phyloP scores from a whole-genome alignment of 2,329 filamentous ascomycete species.

The Dichotomopilus funicola region DNA sequence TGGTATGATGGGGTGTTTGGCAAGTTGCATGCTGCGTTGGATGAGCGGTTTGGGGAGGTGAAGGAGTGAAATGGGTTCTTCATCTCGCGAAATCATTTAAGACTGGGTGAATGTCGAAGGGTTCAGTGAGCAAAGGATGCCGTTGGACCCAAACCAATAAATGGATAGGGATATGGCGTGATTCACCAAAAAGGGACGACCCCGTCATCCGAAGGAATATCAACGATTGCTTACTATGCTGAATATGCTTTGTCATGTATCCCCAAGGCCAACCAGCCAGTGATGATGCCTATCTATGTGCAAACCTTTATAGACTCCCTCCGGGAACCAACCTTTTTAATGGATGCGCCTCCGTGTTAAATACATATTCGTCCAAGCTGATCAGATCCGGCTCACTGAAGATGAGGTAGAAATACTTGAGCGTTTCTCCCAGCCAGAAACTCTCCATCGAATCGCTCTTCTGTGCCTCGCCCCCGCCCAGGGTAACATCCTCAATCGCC shows the following conservation, averaged over 20 bases:
- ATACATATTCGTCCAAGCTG: constrained; percentile 23
- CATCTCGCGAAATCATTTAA: too few species aligned
- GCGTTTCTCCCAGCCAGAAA: constrained; percentile 27
- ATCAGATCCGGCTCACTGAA: constrained; percentile 25
- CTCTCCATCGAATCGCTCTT: constrained; percentile 38
- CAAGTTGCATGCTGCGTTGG: constrained; percentile 40
- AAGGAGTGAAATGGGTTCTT: neutral
- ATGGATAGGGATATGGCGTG: too few species aligned
- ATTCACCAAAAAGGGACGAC: too few species aligned
- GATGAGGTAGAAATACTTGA: constrained; percentile 26
- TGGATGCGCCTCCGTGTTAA: constrained; percentile 26
- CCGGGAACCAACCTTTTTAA: constrained; percentile 17
- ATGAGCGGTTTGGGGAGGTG: constrained; percentile 10
- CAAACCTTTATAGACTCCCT: neutral
- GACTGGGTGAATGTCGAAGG: too few species aligned
- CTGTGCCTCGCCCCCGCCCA: constrained; percentile 23
- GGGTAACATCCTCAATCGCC: constrained; percentile 44
- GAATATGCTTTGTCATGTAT: neutral
- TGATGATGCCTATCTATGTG: neutral
- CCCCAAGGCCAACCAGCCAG: neutral
- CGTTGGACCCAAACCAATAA: too few species aligned
- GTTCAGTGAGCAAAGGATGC: too few species aligned
- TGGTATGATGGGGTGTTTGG: constrained; percentile 50
- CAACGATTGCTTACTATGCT: too few species aligned
- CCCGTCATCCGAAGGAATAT: too few species aligned